Base-by-base conservation (phyloP, 225 moss, liverwort and hornwort genomes). In the Physcomitrium patens region DNA sequence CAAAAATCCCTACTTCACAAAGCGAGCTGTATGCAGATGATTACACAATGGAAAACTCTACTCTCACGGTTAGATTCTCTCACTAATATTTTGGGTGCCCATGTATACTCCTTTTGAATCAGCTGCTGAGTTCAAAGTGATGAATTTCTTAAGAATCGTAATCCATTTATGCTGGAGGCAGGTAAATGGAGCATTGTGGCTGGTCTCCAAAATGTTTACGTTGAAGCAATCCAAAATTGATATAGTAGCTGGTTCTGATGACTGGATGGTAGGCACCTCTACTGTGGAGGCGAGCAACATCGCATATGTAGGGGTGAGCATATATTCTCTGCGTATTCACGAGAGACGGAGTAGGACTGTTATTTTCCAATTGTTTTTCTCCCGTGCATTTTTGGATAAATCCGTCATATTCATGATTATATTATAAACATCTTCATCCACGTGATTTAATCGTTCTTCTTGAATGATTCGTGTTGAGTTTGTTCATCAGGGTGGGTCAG, bases 21-120 rank as follows among this genome's bases (percentile, higher is more conserved):
- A 89, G 89, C 78, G 93, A 93, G 81, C 68, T 93, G 45, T 64
- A 86, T 28, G 89, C 89, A 66, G 93, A 93, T 64, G 86, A 83
- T 62, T 70, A 89, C 67, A 49, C 79, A 22, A 86, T 80, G 82
- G 74, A 66, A 7, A 77, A 89, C 63, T 78, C 89, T 42, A 82
- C 82, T 44, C 43, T 81, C 55, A 73, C 41, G 80, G 80, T 80
- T 50, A 66, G 80, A 15, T 47, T 20, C 20, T 52, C 43, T 47
- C 57, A 44, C 28, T 46, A 15, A 48, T 71, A 56, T 71, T 48
- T 71, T 28, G 31, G 16, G 53, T 57, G 18, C 20, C 22, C 56
- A 61, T 17, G 54, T 48, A 6, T 50, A 20, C 46, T 28, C 56
- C 28, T 27, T 56, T 12, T 56, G 10, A 12, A 20, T 18, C 48